Base-by-base conservation (phyloP, 1,284 basidiomycete species). In the Irpex sp. region DNA sequence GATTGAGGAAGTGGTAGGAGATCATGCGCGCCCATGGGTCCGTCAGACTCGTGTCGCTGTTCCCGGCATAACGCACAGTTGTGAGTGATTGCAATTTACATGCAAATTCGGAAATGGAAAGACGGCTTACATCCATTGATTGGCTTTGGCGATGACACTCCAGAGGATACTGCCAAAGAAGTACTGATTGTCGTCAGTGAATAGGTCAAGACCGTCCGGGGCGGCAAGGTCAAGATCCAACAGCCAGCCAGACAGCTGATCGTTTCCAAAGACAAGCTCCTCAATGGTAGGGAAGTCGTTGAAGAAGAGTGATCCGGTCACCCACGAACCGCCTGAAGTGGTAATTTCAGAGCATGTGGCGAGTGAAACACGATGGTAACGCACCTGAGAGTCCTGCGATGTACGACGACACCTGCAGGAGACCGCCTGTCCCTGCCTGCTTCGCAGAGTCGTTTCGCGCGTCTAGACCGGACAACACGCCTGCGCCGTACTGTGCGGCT, bases 1-100 rank as follows among this genome's bases (percentile, higher is more conserved):
- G 81, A 67, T 87, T 88, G 60, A 89, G 74, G 68, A 89, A 89
- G 71, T 89, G 87, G 66, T 86, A 89, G 0, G 85, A 83, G 51
- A 88, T 79, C 77, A 85, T 82, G 4, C 87, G 82, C 0, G 83
- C 76, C 86, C 85, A 88, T 2, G 84, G 75, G 68, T 89, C 87
- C 0, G 84, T 85, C 40, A 87, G 64, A 65, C 85, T 87, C 34
- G 85, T 87, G 68, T 87, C 81, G 58, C 87, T 89, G 65, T 51
- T n/a, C 17, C 19, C 49, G 49, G 49, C 19, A 51, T 26, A 26
- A 26, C 21, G 26, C 26, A 4, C 3, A 26, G 26, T 4, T 0
- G 4, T 44, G 40, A 15, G 40, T 44, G 40, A 44, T 44, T 44
- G 40, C 15, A 2, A 15, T 44, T 44, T 11, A 44, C 11, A 9